Evolutionary conservation across 2,329 filamentous ascomycete genomes (phyloP), one percentile per base, ranked within the genome.

Genomic region (Seiridium cupressi): DNA sequence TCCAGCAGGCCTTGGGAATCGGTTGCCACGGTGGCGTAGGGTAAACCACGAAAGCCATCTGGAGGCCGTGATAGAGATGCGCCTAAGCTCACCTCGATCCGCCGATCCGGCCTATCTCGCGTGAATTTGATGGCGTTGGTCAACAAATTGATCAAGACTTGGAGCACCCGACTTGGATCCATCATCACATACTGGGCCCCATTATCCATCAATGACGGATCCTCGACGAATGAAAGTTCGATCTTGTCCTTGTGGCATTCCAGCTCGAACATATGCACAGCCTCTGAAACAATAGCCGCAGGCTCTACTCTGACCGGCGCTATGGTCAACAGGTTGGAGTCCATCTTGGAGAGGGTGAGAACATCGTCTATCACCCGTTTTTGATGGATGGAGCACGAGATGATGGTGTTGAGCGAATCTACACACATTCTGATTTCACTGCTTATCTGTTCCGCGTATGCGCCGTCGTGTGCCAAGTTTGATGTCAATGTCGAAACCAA

Each of bases 381-480:
- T 72, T 93, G 89, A 74, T 92, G 91, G 68, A 87, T 90, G 55
- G 90, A 89, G 72, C 91, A 94, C 10, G 93, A 79, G 32, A 88
- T 87, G 70, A 94, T 93, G 1, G 90, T 93, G 65, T 91, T 89
- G 13, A 90, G 88, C 6, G 91, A 89, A 70, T 93, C 90, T 18
- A 92, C 80, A 62, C 84, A 85, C 7, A 68, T 62, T 42, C 61
- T 69, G 6, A 85, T 72, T 3, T 73, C 72, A 26, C 82, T 77
- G 6, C 84, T 69, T 65, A 82, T 63, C 70, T 76, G 65, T 61
- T 76, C 64, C 35, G 72, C 63, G 3, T 69, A 69, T 2, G 71
- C 58, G 32, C 55, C 60, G 11, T 13, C 36, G 1, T 40, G 32
- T 9, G 18, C n/a, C 44, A 48, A 58, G 6, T n/a, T 42, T 13